phyloP scores from a whole-genome alignment of 495 filamentous ascomycete species.

The Lasiosphaeria ovina region DNA sequence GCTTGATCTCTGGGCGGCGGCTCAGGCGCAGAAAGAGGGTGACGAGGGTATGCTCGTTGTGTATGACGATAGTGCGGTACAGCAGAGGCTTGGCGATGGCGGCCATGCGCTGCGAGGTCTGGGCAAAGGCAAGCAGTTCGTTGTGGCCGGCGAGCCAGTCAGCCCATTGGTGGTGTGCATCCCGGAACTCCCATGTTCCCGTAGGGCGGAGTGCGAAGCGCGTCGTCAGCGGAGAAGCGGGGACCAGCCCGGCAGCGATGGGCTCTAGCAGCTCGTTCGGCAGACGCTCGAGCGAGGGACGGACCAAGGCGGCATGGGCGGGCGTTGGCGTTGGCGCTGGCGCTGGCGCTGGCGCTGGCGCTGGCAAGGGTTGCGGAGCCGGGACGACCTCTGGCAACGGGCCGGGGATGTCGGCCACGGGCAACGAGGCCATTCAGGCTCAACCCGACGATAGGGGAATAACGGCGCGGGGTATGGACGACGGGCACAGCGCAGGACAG shows the following conservation, averaged over 20 bases:
- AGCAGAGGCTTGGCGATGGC: constrained; percentile 31
- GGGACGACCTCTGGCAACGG: background rate
- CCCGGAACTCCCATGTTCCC: constrained; percentile 34
- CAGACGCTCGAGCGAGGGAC: constrained; percentile 23
- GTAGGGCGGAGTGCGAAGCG: constrained; percentile 29
- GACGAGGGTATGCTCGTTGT: constrained; percentile 22
- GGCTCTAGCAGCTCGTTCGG: constrained; percentile 32
- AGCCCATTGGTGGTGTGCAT: constrained; percentile 31
- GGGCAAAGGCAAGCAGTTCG: constrained; percentile 27
- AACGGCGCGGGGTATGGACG: background rate
- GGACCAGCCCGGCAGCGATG: constrained; percentile 30
- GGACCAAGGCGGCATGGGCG: background rate
- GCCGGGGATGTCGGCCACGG: background rate
- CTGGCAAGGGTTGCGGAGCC: background rate
- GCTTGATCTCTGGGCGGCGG: constrained; percentile 21
- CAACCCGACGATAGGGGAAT: background rate
- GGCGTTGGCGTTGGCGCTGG: background rate
- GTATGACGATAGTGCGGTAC: constrained; percentile 32
- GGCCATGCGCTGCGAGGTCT: constrained; percentile 32
- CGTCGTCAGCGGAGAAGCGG: constrained; percentile 26
- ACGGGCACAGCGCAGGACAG: background rate
- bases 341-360: background rate
- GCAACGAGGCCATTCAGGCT: constrained; percentile 1
- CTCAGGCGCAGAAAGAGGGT: constrained; percentile 22
- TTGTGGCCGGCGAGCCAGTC: constrained; percentile 27